phyloP scores from a whole-genome alignment of 2,329 filamentous ascomycete species.

The Apiospora malaysiana region DNA sequence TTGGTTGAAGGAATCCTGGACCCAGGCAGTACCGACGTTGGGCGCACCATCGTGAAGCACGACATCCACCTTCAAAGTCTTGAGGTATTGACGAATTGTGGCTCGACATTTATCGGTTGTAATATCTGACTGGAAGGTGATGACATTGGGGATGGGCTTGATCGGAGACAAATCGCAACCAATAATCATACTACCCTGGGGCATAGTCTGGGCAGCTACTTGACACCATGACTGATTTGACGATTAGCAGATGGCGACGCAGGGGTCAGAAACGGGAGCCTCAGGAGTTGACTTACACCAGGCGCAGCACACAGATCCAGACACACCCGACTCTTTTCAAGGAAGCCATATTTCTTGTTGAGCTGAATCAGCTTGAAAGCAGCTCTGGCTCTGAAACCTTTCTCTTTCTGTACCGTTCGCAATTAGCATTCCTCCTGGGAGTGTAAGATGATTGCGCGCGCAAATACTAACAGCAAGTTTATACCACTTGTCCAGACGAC shows the following conservation, averaged over 20 bases:
- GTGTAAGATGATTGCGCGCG: background rate
- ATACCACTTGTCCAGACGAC: slow-evolving; percentile 98
- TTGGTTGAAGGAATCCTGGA: slow-evolving; percentile 97
- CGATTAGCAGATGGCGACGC: slow-evolving; percentile 36
- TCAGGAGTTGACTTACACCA: slow-evolving; percentile 51
- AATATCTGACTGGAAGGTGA: slow-evolving; percentile 97
- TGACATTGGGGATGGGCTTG: slow-evolving; percentile 91
- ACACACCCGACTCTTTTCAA: slow-evolving; percentile 95
- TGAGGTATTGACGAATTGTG: slow-evolving; percentile 86
- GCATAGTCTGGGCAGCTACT: slow-evolving; percentile 95
- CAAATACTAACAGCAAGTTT: slow-evolving; percentile 69
- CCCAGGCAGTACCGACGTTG: slow-evolving; percentile 97
- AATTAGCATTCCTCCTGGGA: background rate
- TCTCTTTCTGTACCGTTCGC: slow-evolving; percentile 71
- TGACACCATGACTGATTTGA: slow-evolving; percentile 82
- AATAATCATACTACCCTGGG: slow-evolving; percentile 84
- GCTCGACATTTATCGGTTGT: slow-evolving; percentile 95
- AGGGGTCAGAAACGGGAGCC: background rate
- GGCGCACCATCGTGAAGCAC: slow-evolving; percentile 97
- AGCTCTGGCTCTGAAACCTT: slow-evolving; percentile 93
- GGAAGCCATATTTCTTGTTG: slow-evolving; percentile 98
- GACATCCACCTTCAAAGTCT: slow-evolving; percentile 94
- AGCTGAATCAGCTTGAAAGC: slow-evolving; percentile 98
- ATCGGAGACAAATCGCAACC: slow-evolving; percentile 95
- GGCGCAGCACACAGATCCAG: slow-evolving; percentile 98